A percentile compares a stretch with the other conserved stretches of the same genome.
phyloP scores from a whole-genome alignment of 495 filamentous ascomycete species.

The Neurospora sp. region DNA sequence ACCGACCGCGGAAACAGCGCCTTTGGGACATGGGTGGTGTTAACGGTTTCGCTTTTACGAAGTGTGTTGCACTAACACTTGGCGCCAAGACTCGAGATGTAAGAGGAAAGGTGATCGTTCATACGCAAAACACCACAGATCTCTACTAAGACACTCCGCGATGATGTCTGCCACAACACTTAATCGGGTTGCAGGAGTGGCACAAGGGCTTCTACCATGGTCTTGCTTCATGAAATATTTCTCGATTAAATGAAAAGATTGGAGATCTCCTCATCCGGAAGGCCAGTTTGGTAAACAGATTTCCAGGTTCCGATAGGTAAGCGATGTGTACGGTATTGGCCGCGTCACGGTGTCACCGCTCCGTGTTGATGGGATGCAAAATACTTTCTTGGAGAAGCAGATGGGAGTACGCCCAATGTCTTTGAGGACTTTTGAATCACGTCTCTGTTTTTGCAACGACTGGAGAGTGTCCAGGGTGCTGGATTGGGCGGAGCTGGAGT shows the following conservation, averaged over 20 bases:
- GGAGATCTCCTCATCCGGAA: fast-evolving
- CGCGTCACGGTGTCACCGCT: background rate
- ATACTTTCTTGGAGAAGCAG: background rate
- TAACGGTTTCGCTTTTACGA: background rate
- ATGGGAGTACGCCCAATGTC: too few relatives aligned
- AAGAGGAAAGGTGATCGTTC: background rate
- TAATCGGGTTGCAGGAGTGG: fast-evolving
- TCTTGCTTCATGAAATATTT: fast-evolving
- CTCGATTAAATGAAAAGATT: background rate
- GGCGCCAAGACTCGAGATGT: background rate
- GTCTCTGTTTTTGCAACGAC: background rate
- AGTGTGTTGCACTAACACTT: background rate
- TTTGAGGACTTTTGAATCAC: background rate
- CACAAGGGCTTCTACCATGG: background rate
- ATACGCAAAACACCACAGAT: background rate
- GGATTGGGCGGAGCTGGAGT: background rate
- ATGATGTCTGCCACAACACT: background rate
- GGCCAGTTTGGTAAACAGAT: background rate
- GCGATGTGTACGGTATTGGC: background rate
- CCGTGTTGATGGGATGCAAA: background rate
- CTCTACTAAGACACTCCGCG: background rate
- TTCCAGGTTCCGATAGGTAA: background rate
- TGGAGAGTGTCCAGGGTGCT: background rate
- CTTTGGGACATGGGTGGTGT: background rate
- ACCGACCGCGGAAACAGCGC: background rate